Percentiles rank a stretch among this genome's conserved stretches.
phyloP scores from a whole-genome alignment of 192 early-diverging fungal genomes.

The Chytriomyces confervae region DNA sequence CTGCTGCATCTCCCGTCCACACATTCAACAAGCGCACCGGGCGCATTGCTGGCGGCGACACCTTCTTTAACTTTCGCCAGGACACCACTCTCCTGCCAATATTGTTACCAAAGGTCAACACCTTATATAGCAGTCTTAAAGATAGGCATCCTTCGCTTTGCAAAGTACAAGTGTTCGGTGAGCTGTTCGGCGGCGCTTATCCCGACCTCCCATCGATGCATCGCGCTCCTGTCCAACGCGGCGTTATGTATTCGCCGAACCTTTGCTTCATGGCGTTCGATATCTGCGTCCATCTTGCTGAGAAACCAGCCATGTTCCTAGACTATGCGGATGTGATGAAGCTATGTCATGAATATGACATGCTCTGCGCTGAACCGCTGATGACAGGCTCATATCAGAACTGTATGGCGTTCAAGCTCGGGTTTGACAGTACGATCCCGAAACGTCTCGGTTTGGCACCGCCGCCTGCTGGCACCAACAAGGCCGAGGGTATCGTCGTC shows the following conservation, averaged over 20 bases:
- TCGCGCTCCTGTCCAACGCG: neutral
- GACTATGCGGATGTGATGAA: neutral
- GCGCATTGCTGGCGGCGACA: neutral
- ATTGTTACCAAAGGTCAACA: neutral
- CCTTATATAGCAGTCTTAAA: neutral
- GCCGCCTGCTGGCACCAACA: neutral
- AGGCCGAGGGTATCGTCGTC: slow-evolving; percentile 6
- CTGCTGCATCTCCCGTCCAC: neutral
- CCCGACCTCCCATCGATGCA: neutral
- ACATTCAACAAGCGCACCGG: slow-evolving; percentile 10
- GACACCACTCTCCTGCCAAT: neutral
- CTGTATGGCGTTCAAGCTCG: neutral
- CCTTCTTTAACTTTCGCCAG: slow-evolving; percentile 4
- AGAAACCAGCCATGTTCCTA: neutral
- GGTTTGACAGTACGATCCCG: slow-evolving; percentile 1
- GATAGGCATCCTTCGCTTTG: neutral
- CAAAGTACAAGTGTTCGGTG: neutral
- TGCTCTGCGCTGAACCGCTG: neutral
- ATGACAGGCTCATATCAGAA: neutral
- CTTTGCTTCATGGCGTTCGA: slow-evolving; percentile 1
- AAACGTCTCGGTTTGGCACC: neutral
- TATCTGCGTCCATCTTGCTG: neutral
- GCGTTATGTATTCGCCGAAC: neutral
- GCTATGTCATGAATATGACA: neutral
- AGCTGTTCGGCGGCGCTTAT: neutral